Evolutionary conservation across 2,329 filamentous ascomycete species (phyloP).

Genomic region (Fusarium sp.): DNA sequence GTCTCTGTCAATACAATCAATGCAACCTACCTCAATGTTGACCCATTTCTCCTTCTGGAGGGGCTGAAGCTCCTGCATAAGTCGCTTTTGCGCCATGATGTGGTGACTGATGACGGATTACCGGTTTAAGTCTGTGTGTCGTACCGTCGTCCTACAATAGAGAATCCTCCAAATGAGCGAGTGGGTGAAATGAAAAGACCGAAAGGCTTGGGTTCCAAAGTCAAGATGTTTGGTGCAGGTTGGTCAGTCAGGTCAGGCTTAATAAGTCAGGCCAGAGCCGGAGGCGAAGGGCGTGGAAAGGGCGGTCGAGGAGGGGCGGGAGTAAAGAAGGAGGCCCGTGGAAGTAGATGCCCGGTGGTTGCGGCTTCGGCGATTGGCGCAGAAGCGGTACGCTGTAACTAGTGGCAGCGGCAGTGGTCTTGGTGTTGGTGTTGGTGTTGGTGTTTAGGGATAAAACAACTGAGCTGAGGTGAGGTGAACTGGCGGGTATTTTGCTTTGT

Average conservation of each 20-base stretch:
- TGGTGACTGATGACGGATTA: background rate
- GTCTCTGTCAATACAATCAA: background rate
- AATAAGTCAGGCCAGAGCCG: conserved; percentile 41
- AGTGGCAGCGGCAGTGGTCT: conserved; percentile 1
- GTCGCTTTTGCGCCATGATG: conserved; percentile 72
- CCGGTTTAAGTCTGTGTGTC: background rate
- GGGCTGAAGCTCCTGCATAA: conserved; percentile 88
- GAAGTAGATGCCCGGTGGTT: conserved; percentile 16
- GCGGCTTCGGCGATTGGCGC: conserved; percentile 36
- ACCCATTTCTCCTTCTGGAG: conserved; percentile 94
- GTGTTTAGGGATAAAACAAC: conserved; percentile 9
- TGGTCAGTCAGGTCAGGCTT: conserved; percentile 33
- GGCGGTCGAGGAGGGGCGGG: conserved; percentile 41
- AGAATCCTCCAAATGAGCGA: conserved; percentile 14
- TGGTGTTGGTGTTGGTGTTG: background rate
- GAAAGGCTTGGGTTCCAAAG: background rate
- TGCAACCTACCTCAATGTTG: conserved; percentile 78
- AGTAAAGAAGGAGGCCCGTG: background rate
- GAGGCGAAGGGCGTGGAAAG: conserved; percentile 40
- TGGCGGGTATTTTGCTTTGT: conserved; percentile 19
- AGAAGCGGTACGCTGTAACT: conserved; percentile 8
- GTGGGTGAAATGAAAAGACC: conserved; percentile 1
- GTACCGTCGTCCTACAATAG: background rate
- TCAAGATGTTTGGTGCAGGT: conserved; percentile 17
- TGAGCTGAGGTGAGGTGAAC: conserved; percentile 4